Conservation (phyloP, 345 rosid species). For the thale cress (Arabidopsis thaliana) region DNA sequence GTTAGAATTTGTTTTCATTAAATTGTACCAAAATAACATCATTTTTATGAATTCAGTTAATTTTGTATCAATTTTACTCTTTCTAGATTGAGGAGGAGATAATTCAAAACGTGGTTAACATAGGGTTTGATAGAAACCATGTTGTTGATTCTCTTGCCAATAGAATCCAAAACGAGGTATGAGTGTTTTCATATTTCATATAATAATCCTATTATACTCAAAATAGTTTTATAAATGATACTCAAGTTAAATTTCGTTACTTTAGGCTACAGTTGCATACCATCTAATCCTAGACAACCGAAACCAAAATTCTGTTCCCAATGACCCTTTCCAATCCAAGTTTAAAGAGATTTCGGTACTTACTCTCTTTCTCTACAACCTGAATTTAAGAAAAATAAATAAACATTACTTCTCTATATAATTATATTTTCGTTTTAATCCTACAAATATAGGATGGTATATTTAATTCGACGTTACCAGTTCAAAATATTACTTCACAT, state of each 20-base stretch:
- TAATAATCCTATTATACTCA: not conserved
- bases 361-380: constrained; percentile 19
- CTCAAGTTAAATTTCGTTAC: constrained; percentile 34
- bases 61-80: not conserved
- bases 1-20: constrained; percentile 37
- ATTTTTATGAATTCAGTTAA: not conserved
- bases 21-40: not conserved
- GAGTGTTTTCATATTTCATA: constrained; percentile 13
- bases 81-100: constrained; percentile 82
- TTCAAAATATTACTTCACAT: constrained; percentile 53
- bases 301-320: constrained; percentile 48
- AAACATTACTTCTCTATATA: no score
- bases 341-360: constrained; percentile 62
- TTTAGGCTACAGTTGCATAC: constrained; percentile 87
- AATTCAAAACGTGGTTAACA: constrained; percentile 62
- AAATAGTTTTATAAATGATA: not conserved
- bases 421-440: not conserved
- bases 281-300: constrained; percentile 71
- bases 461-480: constrained; percentile 55
- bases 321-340: constrained; percentile 62
- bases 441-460: constrained; percentile 51
- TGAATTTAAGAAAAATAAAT: not conserved
- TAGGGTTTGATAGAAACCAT: constrained; percentile 71
- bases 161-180: constrained; percentile 74
- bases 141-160: constrained; percentile 66